These are phyloP conservation scores for Sporisorium scitamineum DNA, from an alignment of 1,284 basidiomycete genomes.

Conservation along the genomic window DNA sequence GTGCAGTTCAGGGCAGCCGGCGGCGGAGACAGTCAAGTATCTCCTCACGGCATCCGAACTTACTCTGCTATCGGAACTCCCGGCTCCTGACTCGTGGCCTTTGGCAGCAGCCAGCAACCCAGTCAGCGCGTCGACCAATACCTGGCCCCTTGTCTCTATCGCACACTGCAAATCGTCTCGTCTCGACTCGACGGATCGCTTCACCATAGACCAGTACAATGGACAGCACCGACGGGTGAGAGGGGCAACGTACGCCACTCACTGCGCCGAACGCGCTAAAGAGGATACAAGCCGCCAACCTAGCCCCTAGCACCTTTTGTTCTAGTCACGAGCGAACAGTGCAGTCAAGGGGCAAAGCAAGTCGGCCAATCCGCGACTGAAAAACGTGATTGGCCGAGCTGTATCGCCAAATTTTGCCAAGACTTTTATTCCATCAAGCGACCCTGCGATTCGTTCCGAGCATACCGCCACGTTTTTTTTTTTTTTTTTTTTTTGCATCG, in stretches of 20 bases:
- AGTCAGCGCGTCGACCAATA: too few relatives aligned
- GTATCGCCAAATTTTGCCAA: not conserved
- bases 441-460: not conserved
- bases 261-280: not conserved
- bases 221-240: not conserved
- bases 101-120: too few relatives aligned
- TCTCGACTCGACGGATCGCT: too few relatives aligned
- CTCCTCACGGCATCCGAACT: not conserved
- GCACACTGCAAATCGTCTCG: too few relatives aligned
- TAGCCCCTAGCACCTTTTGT: not conserved
- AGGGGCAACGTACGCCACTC: not conserved
- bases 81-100: not conserved
- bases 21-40: not conserved
- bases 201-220: not conserved
- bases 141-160: too few relatives aligned
- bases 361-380: not conserved
- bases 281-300: not conserved
- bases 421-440: not conserved
- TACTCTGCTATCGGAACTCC: not conserved
- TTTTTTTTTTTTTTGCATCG: too few relatives aligned
- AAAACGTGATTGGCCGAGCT: not conserved
- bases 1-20: not conserved
- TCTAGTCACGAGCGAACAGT: not conserved
- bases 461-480: not conserved
- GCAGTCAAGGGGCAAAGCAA: not conserved